These are phyloP conservation scores for Gossypium schwendimanii DNA, from an alignment of 441 rosid genomes.

Conservation along the genomic window DNA sequence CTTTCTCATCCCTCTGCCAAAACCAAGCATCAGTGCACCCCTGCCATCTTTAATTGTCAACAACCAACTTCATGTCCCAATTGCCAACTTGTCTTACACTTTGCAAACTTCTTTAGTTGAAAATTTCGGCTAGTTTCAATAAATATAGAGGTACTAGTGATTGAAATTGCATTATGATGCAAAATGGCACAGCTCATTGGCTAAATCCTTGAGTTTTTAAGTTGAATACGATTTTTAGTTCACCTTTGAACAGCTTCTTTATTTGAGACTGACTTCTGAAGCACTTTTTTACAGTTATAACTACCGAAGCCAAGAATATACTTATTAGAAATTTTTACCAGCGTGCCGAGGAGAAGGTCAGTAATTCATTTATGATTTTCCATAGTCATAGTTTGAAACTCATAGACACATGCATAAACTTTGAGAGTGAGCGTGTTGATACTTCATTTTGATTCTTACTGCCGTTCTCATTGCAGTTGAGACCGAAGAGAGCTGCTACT, in stretches of 20 bases:
- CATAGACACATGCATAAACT: neutral
- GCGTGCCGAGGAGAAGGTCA: conserved; percentile 68
- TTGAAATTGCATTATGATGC: neutral
- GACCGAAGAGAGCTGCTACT: conserved; percentile 76
- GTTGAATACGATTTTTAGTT: too few species aligned
- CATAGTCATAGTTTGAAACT: neutral
- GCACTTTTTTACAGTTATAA: conserved; percentile 45
- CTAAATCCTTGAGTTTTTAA: neutral
- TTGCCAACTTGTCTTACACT: too few species aligned
- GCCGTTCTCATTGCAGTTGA: conserved; percentile 37
- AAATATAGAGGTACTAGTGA: neutral
- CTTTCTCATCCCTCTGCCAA: too few species aligned
- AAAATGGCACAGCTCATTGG: neutral
- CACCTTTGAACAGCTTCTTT: neutral
- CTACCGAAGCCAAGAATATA: conserved; percentile 63
- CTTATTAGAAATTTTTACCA: conserved; percentile 63
- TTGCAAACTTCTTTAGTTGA: too few species aligned
- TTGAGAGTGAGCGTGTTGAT: neutral
- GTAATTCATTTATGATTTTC: neutral
- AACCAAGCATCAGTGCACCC: too few species aligned
- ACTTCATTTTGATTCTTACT: conserved; percentile 7
- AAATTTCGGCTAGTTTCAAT: neutral
- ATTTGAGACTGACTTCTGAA: conserved; percentile 6
- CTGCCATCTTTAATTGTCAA: too few species aligned
- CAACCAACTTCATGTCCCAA: too few species aligned